Conservation (phyloP, 2,329 filamentous ascomycete species). For the Lasiodiplodia theobromae region DNA sequence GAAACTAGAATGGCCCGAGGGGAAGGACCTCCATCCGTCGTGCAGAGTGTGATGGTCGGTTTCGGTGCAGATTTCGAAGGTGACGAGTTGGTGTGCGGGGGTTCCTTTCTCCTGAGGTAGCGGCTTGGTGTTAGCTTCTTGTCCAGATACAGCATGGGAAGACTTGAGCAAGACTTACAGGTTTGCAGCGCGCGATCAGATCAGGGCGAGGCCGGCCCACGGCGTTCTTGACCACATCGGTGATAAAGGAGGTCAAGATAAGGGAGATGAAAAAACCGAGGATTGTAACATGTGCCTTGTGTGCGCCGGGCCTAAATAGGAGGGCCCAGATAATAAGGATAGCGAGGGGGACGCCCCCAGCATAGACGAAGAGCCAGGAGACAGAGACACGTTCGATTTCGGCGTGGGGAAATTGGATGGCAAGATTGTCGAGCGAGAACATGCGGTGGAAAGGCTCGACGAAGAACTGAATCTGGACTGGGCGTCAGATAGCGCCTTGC, state of each 20-base stretch:
- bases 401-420: slow-evolving; percentile 87
- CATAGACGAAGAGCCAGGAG: slow-evolving; percentile 79
- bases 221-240: slow-evolving; percentile 86
- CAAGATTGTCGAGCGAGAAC: slow-evolving; percentile 86
- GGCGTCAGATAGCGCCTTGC: slow-evolving; percentile 18
- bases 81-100: slow-evolving; percentile 62
- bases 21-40: slow-evolving; percentile 85
- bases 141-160: neutral
- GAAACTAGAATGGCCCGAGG: slow-evolving; percentile 80
- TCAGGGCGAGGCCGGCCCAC: slow-evolving; percentile 86
- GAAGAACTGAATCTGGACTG: slow-evolving; percentile 67
- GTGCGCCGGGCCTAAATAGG: slow-evolving; percentile 66
- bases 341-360: slow-evolving; percentile 73
- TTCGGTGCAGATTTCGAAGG: slow-evolving; percentile 75
- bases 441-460: slow-evolving; percentile 91
- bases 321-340: slow-evolving; percentile 72
- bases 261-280: slow-evolving; percentile 80
- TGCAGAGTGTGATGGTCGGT: slow-evolving; percentile 72
- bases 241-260: slow-evolving; percentile 80
- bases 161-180: slow-evolving; percentile 49
- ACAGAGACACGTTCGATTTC: slow-evolving; percentile 83
- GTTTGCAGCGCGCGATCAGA: slow-evolving; percentile 85
- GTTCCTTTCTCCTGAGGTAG: slow-evolving; percentile 53
- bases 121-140: slow-evolving; percentile 14
- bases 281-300: slow-evolving; percentile 86